These are phyloP conservation scores for Cicer arietinum DNA, from an alignment of 306 rosid species.

Conservation along the genomic window DNA sequence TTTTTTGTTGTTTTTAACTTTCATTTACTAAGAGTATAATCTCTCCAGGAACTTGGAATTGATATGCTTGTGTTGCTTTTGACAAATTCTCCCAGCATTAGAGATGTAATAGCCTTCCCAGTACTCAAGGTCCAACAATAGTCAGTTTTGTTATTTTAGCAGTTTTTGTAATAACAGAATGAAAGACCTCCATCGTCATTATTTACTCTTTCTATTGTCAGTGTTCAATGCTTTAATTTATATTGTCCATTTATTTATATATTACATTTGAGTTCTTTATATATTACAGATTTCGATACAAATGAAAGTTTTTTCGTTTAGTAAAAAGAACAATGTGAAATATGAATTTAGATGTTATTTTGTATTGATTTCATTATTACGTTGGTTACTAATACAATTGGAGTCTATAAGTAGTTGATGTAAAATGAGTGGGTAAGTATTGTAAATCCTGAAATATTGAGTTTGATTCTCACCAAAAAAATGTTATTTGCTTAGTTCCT, in stretches of 20 bases:
- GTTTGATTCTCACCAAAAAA: too few species aligned
- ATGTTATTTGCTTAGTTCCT: too few species aligned
- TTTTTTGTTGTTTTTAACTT: not conserved
- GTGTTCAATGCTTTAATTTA: not conserved
- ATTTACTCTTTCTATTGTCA: slow-evolving; percentile 20
- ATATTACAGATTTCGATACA: not conserved
- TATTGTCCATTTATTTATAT: not conserved
- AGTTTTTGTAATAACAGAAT: slow-evolving; percentile 7
- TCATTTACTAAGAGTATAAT: slow-evolving; percentile 34
- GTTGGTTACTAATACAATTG: too few species aligned
- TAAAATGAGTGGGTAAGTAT: too few species aligned
- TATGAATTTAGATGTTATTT: not conserved
- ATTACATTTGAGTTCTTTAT: slow-evolving; percentile 26
- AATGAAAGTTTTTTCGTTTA: slow-evolving; percentile 3
- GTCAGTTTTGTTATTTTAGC: slow-evolving; percentile 23
- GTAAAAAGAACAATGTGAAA: slow-evolving; percentile 10
- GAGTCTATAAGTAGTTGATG: too few species aligned
- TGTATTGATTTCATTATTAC: too few species aligned
- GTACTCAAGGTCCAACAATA: slow-evolving; percentile 79
- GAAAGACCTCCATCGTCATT: not conserved
- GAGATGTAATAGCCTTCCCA: slow-evolving; percentile 98
- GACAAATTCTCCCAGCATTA: slow-evolving; percentile 87
- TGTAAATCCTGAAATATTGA: too few species aligned
- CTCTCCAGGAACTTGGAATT: slow-evolving; percentile 91
- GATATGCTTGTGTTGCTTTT: slow-evolving; percentile 95